Percentiles rank a stretch among this genome's conserved stretches.
Evolutionary conservation across 345 rosid species (phyloP).

Genomic region (Bruguiera parviflora): DNA sequence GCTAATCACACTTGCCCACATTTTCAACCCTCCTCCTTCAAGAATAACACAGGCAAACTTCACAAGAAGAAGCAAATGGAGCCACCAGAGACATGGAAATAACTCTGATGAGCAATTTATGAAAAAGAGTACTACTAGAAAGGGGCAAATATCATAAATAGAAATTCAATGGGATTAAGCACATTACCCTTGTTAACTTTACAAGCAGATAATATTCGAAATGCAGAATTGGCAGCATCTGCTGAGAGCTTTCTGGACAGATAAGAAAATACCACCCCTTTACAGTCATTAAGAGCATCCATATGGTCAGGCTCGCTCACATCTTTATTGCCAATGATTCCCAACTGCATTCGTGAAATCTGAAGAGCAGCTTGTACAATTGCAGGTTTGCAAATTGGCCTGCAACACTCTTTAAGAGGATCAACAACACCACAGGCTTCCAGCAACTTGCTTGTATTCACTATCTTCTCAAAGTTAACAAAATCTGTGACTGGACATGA

Average conservation of each 20-base stretch:
- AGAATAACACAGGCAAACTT: background rate
- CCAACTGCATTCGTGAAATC: constrained; percentile 58
- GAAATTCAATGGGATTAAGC: constrained; percentile 4
- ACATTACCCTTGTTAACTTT: constrained; percentile 82
- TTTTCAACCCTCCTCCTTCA: background rate
- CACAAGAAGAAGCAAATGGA: background rate
- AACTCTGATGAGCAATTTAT: background rate
- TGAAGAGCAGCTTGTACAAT: constrained; percentile 76
- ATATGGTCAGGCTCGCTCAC: constrained; percentile 47
- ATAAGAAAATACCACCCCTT: constrained; percentile 77
- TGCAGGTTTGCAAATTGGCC: constrained; percentile 85
- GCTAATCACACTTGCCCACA: background rate
- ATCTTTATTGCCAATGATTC: constrained; percentile 42
- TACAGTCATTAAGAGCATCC: constrained; percentile 65
- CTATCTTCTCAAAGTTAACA: constrained; percentile 56
- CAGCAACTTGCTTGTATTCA: constrained; percentile 72
- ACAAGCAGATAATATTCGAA: constrained; percentile 80
- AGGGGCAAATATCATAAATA: background rate
- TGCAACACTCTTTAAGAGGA: constrained; percentile 89
- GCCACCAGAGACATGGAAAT: no score
- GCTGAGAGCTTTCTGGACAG: constrained; percentile 65
- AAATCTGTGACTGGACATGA: constrained; percentile 80
- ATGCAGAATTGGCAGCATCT: constrained; percentile 62
- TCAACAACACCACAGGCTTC: constrained; percentile 80
- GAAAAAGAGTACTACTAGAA: background rate